Percentiles rank a stretch among this genome's conserved stretches.
These are phyloP conservation scores for Sungouiella thailandica DNA, from an alignment of 805 yeast species.

Conservation along the genomic window DNA sequence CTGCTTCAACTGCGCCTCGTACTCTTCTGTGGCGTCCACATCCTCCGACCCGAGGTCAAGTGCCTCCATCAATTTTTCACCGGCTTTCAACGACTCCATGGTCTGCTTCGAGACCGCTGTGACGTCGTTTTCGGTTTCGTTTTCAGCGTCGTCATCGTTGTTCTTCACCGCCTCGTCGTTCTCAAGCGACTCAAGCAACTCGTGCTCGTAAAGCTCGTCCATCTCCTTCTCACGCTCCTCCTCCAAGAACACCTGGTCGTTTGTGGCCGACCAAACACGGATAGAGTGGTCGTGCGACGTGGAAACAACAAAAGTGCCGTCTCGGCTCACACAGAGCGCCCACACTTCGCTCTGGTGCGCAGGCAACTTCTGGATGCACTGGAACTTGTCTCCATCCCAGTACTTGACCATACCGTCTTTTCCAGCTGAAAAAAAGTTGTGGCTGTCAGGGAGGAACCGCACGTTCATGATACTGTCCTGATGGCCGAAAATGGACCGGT, in stretches of 20 bases:
- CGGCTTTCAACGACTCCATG: conserved; percentile 86
- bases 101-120: conserved; percentile 76
- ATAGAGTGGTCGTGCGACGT: conserved; percentile 92
- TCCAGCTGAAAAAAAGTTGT: conserved; percentile 83
- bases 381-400: conserved; percentile 99
- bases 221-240: conserved; percentile 95
- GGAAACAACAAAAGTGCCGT: conserved; percentile 69
- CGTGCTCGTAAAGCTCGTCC: conserved; percentile 88
- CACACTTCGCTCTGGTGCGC: conserved; percentile 91
- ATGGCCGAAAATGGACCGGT: conserved; percentile 92
- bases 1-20: conserved; percentile 36
- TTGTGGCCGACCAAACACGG: conserved; percentile 89
- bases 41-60: conserved; percentile 77
- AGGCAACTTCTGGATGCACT: conserved; percentile 78
- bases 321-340: conserved; percentile 74
- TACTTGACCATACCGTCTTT: conserved; percentile 88
- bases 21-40: conserved; percentile 50
- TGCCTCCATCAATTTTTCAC: conserved; percentile 90
- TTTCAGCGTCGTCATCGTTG: conserved; percentile 29
- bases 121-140: conserved; percentile 47
- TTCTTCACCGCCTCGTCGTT: conserved; percentile 32
- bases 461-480: conserved; percentile 93
- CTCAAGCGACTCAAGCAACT: conserved; percentile 68
- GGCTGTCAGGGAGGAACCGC: conserved; percentile 75
- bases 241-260: conserved; percentile 92